Evolutionary conservation across 805 yeast species (phyloP).

Genomic region (Starmerella bacillaris): DNA sequence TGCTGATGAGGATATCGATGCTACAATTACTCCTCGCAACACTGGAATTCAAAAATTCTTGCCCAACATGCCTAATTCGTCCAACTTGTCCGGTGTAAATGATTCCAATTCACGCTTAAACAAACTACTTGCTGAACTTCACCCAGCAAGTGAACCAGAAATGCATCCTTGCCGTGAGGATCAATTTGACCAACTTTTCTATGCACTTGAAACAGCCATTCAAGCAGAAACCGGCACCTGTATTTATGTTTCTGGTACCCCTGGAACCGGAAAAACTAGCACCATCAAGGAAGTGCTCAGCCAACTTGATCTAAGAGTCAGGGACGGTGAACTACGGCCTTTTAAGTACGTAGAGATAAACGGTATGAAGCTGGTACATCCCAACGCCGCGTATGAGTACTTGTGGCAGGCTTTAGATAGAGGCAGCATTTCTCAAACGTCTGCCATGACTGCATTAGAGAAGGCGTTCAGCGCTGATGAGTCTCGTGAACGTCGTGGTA

Average conservation of each 20-base stretch:
- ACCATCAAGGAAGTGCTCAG: conserved; percentile 73
- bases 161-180: conserved; percentile 72
- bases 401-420: conserved; percentile 60
- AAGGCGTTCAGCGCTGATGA: conserved; percentile 35
- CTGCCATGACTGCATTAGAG: conserved; percentile 53
- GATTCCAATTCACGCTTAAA: too few relatives aligned
- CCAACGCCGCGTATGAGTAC: conserved; percentile 63
- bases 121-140: conserved; percentile 5
- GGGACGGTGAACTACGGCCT: conserved; percentile 25
- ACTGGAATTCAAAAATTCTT: too few relatives aligned
- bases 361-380: conserved; percentile 68
- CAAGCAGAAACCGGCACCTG: conserved; percentile 60
- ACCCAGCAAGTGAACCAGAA: conserved; percentile 22
- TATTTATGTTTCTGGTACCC: conserved; percentile 85
- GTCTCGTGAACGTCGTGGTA: conserved; percentile 21
- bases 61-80: too few relatives aligned
- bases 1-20: too few relatives aligned
- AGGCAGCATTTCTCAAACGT: conserved; percentile 37
- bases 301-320: conserved; percentile 34
- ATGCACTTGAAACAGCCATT: conserved; percentile 54
- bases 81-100: too few relatives aligned
- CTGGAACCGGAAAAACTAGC: conserved; percentile 95
- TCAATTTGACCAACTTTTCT: conserved; percentile 55
- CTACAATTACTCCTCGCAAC: too few relatives aligned
- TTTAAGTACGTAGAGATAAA: conserved; percentile 77